Evolutionary conservation across 306 rosid species (phyloP).

Genomic region (Cucumis hystrix): DNA sequence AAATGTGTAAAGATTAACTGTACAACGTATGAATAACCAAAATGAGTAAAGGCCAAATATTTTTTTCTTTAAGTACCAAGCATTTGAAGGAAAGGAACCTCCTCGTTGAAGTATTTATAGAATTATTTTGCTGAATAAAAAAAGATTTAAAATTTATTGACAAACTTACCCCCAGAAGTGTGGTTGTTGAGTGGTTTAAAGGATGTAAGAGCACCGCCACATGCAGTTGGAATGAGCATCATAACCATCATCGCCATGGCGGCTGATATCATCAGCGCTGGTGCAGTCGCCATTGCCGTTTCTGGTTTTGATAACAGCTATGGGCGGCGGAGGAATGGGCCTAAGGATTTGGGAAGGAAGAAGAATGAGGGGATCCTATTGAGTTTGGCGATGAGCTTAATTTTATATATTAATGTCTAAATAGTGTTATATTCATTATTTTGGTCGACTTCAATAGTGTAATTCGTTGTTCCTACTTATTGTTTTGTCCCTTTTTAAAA

Average conservation of each 20-base stretch:
- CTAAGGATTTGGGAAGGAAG: background rate
- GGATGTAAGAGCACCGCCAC: background rate
- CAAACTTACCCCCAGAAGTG: background rate
- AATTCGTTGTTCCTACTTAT: background rate
- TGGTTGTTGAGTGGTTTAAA: background rate
- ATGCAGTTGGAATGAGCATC: background rate
- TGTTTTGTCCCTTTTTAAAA: background rate
- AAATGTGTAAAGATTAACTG: no score
- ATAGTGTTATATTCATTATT: background rate
- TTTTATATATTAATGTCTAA: background rate
- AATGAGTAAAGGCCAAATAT: no score
- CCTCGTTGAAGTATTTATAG: no score
- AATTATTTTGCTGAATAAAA: no score
- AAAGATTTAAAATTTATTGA: background rate
- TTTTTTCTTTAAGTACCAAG: no score
- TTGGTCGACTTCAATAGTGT: background rate
- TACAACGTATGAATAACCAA: no score
- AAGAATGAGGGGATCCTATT: background rate
- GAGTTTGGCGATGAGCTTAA: background rate
- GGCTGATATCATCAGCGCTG: background rate
- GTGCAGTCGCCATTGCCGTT: background rate
- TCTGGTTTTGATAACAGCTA: background rate
- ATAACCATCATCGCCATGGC: background rate
- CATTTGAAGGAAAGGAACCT: no score
- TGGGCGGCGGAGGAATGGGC: background rate